Base-by-base conservation (phyloP, 208 protist genomes). In the Willaertia magna region DNA sequence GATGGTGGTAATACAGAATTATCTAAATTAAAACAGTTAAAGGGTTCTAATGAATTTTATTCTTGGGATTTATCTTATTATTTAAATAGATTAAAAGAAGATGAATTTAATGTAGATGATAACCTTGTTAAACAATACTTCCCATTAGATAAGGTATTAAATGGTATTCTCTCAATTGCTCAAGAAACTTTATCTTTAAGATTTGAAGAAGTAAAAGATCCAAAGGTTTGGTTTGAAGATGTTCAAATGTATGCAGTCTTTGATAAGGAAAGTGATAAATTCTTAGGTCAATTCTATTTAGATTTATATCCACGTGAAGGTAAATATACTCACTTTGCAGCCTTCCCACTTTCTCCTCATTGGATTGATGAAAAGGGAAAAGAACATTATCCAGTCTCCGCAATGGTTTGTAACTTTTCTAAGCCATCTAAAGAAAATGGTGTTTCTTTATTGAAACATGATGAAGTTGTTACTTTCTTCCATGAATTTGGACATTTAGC, bases 271-370 rank as follows among this genome's bases (percentile, higher is more conserved):
- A 85, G 40, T 39, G 30, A 76, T 30, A 22, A 48, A 39, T 85
- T 85, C 40, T 40, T 46, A 12, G 86, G 86, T 55, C 86, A 87
- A 52, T 76, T 84, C 51, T 87, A 87, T 42, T 48, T 87, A 4
- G 86, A 87, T 74, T 43, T 84, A 6, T 87, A 43, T 43, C 76
- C 86, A 52, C 9, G 86, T 30, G 79, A 83, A 42, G 86, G 86
- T 6, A 87, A 87, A 42, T 87, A 87, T 52, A 22, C 11, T 43
- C 86, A 87, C 76, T 74, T 76, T 75, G 86, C 86, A 39, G 86
- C 55, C 34, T 87, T 87, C 26, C 59, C 86, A 49, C 30, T 87
- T 2, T 30, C 12, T 59, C 18, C 55, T 52, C 76, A 74, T 44
- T 83, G 49, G 4, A 47, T 55, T 67, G 48, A 79, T 26, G 16